Evolutionary conservation across 2,329 filamentous ascomycete genomes (phyloP), one percentile per base, ranked within the genome.

Genomic region (Aotearoamyces nothofagi): DNA sequence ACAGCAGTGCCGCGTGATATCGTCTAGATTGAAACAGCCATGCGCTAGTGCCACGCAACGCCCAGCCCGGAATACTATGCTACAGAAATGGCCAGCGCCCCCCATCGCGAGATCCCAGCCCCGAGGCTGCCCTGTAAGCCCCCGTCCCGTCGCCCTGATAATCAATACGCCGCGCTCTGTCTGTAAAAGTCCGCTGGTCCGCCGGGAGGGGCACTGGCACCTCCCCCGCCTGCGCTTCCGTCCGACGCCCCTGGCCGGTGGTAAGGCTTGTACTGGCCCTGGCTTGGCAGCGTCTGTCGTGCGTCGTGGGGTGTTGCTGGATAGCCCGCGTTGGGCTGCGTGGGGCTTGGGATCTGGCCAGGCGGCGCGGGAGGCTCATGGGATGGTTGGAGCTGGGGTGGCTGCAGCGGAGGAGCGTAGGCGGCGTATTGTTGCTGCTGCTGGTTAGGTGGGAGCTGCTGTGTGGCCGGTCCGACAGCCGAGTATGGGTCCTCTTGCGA

Each of bases 251-350:
- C 41, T 4, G 45, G 46, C 36, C 44, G 27, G 15, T 45, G 34
- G 33, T 77, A 77, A 0, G 71, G 62, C 46, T 66, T 73, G 40
- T 74, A 76, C 45, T 70, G 66, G 22, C 56, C 56, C 46, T 68
- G 58, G 38, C 61, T 66, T 4, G 63, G 63, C 16, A 69, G 45
- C 5, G 54, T 52, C 31, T 68, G 58, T 13, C 66, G 53, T 5
- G 62, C 51, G 40, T 71, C 63, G 33, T 58, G 56, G 59, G 5
- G 53, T 55, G 48, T 57, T 40, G 27, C 47, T n/a, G 42, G 41
- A 31, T 49, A 45, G 2, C 37, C 39, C 12, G 42, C 26, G 15
- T 26, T 34, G 20, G 19, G 16, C n/a, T 17, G 41, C 23, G 17
- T 39, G 22, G 31, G 24, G 16, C 31, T 29, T 12, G 30, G 33